Conservation (phyloP, 2,329 filamentous ascomycete genomes). For the Ascochyta viciae-villosae region DNA sequence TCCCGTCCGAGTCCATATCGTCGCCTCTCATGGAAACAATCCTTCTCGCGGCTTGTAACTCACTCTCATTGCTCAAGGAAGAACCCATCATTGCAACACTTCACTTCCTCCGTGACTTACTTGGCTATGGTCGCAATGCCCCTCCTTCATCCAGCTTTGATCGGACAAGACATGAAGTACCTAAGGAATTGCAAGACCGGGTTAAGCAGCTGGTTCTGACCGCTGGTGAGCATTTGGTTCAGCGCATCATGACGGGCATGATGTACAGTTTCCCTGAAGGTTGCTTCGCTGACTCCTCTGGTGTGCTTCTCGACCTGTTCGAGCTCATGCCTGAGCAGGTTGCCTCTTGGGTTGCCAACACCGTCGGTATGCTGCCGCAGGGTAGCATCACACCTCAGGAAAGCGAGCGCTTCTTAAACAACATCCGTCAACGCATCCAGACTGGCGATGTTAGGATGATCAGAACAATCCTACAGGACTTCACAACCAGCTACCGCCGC, state of each 20-base stretch:
- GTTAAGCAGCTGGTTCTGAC: constrained; percentile 74
- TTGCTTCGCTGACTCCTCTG: constrained; percentile 93
- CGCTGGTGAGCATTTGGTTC: constrained; percentile 80
- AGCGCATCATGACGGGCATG: constrained; percentile 94
- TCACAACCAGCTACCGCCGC: constrained; percentile 91
- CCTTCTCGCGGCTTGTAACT: constrained; percentile 84
- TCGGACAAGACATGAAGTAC: constrained; percentile 65
- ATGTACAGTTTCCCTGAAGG: constrained; percentile 98
- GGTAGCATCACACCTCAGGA: constrained; percentile 78
- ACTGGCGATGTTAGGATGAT: constrained; percentile 78
- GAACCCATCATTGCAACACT: constrained; percentile 90
- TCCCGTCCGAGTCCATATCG: constrained; percentile 81
- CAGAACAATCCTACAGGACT: constrained; percentile 87
- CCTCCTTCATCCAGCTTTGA: constrained; percentile 67
- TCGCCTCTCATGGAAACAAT: constrained; percentile 82
- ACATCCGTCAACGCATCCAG: constrained; percentile 79
- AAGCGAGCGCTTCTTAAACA: constrained; percentile 78
- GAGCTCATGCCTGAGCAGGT: constrained; percentile 83
- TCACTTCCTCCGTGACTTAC: constrained; percentile 88
- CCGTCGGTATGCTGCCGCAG: constrained; percentile 80
- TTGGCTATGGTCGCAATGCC: constrained; percentile 85
- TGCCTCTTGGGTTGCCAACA: constrained; percentile 80
- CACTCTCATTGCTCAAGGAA: constrained; percentile 86
- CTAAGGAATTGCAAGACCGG: constrained; percentile 72
- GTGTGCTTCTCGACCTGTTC: constrained; percentile 88